Base-by-base conservation (phyloP, 1,139 yeast genomes). In the Suhomyces ambrosiae region DNA sequence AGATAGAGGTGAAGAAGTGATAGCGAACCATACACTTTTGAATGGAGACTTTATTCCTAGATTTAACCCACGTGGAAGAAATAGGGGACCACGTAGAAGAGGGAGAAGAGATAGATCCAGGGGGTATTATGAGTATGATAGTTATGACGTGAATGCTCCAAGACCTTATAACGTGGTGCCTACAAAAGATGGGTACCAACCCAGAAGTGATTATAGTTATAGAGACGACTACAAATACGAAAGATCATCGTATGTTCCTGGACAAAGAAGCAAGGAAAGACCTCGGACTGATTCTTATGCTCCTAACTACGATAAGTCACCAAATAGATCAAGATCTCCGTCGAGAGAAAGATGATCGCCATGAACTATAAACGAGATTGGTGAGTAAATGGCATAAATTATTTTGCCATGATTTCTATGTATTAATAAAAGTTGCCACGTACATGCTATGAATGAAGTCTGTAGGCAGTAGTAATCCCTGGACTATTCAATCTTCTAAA, bases 1-100 rank as follows among this genome's bases (percentile, higher is more conserved):
- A 27, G 48, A 44, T 11, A 48, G 55, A 21, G 64, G 61, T 4
- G 69, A 64, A 3, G 70, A 61, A 24, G 53, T 60, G 23, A 58
- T 63, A 14, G 76, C 70, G 5, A 55, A 59, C 5, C 77, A 72
- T 44, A 60, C 58, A n/a, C 60, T 72, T 54, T 50, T 69, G 35
- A 67, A 68, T 41, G 65, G 67, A 6, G 61, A 55, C 32, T 58
- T 48, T 33, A 51, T 61, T 31, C 66, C 66, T 5, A 43, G 48
- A 2, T 52, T 52, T 44, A 45, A 42, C 30, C 49, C 46, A 19
- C 35, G 40, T 11, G 32, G 33, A 14, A 26, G 49, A 15, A 42
- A 52, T 9, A 44, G 55, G 18, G 42, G 45, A 9, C 33, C 36
- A 32, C 22, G 33, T 25, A 33, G 32, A 9, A 27, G 45, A 23